Percentiles rank a stretch among this genome's conserved stretches.
phyloP scores from a whole-genome alignment of 2,329 filamentous ascomycete species.

The Colletotrichum musae region DNA sequence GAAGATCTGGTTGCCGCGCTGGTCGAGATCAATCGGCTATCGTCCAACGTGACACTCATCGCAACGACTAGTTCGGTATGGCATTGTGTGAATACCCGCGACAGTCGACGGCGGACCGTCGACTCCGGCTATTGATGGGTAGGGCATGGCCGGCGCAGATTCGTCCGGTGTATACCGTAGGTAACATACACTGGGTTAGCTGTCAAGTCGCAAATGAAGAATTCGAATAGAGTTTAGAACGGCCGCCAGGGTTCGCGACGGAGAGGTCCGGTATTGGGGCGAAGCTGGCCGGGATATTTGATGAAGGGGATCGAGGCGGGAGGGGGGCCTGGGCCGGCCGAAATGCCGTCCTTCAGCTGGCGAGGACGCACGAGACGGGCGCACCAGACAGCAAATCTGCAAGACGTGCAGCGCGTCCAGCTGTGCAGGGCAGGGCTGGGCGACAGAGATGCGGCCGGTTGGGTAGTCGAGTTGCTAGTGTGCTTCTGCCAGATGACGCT shows the following conservation, averaged over 20 bases:
- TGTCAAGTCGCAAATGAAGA: conserved; percentile 11
- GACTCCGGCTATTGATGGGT: background rate
- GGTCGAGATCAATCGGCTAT: background rate
- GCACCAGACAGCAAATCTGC: conserved; percentile 23
- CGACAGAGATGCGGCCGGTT: conserved; percentile 8
- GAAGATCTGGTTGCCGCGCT: background rate
- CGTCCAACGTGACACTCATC: conserved; percentile 3
- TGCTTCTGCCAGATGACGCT: conserved; percentile 9
- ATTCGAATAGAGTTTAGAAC: conserved; percentile 25
- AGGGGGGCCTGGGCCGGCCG: conserved; percentile 33
- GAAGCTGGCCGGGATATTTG: conserved; percentile 29
- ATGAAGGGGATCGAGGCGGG: conserved; percentile 27
- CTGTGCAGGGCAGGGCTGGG: conserved; percentile 19
- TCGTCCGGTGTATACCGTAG: background rate
- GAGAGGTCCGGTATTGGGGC: conserved; percentile 29
- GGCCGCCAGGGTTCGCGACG: conserved; percentile 6
- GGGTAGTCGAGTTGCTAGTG: conserved; percentile 7
- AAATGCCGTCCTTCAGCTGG: conserved; percentile 29
- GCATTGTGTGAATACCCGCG: background rate
- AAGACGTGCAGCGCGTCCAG: conserved; percentile 30
- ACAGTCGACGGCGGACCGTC: background rate
- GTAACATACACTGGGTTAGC: too few relatives aligned
- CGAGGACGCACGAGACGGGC: conserved; percentile 2
- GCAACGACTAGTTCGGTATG: background rate
- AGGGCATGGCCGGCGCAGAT: conserved; percentile 6